Base-by-base conservation (phyloP, 441 rosid genomes). In the Theobroma grandiflorum region DNA sequence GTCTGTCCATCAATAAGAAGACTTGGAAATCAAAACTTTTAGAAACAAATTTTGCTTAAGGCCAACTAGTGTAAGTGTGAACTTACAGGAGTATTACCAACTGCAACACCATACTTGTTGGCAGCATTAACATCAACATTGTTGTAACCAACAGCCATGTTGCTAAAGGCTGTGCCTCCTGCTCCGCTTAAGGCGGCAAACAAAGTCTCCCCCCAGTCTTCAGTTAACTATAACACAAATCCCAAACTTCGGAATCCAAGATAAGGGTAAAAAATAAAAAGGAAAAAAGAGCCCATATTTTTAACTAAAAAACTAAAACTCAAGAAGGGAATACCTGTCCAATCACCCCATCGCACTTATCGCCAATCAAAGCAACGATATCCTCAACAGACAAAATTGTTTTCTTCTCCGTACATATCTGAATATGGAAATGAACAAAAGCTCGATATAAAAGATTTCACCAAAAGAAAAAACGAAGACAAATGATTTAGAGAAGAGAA, bases 91-190 rank as follows among this genome's bases (percentile, higher is more conserved):
- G 98, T 96, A 80, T 96, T 96, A 55, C 99, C 98, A 70, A 96
- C 98, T 57, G 98, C 96, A 83, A 96, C 89, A 33, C 96, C 94
- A 74, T 96, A 89, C 91, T 96, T 96, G 80, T 84, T 96, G 58
- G 99, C 99, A 8, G 97, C 98, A 85, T 82, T 92, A 52, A 96
- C 98, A 85, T 96, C 96, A n/a, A 96, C 99, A 83, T 96, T 96
- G 89, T 96, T 93, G 81, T 94, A 96, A 26, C 99, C 99, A 58
- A 96, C 98, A 75, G 99, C 98, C 99, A 96, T 96, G 92, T 96
- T 96, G 65, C 98, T 93, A 70, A 94, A 96, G 42, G 95, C 98
- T 79, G 84, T 95, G 22, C 99, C 99, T 72, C 98, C 98, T 0
- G 99, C 99, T 85, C 85, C 88, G 88, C 97, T 91, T 76, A 95